Percentiles rank a stretch among this genome's conserved stretches.
phyloP scores from a whole-genome alignment of 768 basidiomycete genomes.

The Thelephora ganbajun region DNA sequence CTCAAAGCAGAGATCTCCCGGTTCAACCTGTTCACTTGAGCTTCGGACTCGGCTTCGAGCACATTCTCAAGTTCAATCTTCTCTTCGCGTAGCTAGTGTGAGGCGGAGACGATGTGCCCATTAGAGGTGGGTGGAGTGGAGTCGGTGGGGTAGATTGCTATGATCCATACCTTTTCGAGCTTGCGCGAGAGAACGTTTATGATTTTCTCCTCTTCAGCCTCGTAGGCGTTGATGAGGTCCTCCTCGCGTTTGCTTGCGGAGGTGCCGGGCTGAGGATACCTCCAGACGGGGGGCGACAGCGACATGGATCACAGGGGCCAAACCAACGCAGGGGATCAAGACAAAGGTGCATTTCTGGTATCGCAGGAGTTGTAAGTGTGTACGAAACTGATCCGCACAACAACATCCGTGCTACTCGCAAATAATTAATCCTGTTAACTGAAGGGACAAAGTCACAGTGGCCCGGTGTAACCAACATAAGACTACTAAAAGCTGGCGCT shows the following conservation, averaged over 20 bases:
- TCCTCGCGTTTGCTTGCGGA: conserved; percentile 46
- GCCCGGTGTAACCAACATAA: not conserved
- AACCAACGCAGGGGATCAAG: not conserved
- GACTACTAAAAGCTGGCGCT: not conserved
- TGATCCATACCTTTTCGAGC: conserved; percentile 53
- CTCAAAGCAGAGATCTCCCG: conserved; percentile 57
- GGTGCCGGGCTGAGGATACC: conserved; percentile 37
- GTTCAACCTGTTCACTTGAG: conserved; percentile 64
- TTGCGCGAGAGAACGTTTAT: conserved; percentile 74
- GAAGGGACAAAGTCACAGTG: not conserved
- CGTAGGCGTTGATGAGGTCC: conserved; percentile 76
- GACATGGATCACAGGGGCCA: conserved; percentile 21
- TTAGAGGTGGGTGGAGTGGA: not conserved
- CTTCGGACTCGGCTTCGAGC: conserved; percentile 77
- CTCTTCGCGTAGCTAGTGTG: conserved; percentile 58
- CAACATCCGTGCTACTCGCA: too few relatives aligned
- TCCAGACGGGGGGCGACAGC: conserved; percentile 40
- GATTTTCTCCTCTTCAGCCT: conserved; percentile 83
- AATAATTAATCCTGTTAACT: not conserved
- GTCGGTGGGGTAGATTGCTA: not conserved
- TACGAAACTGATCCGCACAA: too few relatives aligned
- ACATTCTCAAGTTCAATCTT: conserved; percentile 74
- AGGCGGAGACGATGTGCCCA: conserved; percentile 1
- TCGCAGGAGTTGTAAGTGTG: too few relatives aligned
- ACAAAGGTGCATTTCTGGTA: not conserved